Percentiles rank a stretch among this genome's conserved stretches.
These are phyloP conservation scores for Hibiscus syriacus DNA, from an alignment of 345 rosid genomes.

Conservation along the genomic window DNA sequence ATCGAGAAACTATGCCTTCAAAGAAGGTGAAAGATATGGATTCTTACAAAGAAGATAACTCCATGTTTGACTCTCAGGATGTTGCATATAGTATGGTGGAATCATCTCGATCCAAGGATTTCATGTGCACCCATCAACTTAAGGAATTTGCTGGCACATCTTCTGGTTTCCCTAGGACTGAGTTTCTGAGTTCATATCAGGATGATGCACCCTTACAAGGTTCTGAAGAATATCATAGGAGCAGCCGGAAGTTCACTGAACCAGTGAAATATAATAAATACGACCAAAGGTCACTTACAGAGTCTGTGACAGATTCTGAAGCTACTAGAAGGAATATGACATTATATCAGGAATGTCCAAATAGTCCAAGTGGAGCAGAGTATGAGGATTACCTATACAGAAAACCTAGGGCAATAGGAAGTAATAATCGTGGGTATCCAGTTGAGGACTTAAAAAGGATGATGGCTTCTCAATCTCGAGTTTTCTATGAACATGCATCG, in stretches of 20 bases:
- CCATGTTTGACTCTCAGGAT: slow-evolving; percentile 27
- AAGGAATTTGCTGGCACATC: slow-evolving; percentile 31
- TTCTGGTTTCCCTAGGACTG: slow-evolving; percentile 25
- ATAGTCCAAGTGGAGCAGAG: slow-evolving; percentile 26
- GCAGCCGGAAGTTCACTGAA: slow-evolving; percentile 26
- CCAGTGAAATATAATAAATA: slow-evolving; percentile 17
- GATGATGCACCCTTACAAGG: slow-evolving; percentile 27
- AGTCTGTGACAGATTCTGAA: slow-evolving; percentile 26
- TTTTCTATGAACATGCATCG: slow-evolving; percentile 25
- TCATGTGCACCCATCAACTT: slow-evolving; percentile 19
- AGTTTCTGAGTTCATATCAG: slow-evolving; percentile 20
- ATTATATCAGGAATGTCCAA: slow-evolving; percentile 17
- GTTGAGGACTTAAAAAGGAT: slow-evolving; percentile 22
- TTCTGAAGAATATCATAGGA: slow-evolving; percentile 29
- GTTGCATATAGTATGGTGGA: slow-evolving; percentile 19
- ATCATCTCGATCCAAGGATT: slow-evolving; percentile 26
- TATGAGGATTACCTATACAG: slow-evolving; percentile 26
- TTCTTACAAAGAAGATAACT: slow-evolving; percentile 30
- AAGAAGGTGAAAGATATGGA: slow-evolving; percentile 21
- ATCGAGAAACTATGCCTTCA: slow-evolving; percentile 25
- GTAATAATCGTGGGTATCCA: slow-evolving; percentile 26
- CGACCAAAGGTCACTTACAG: slow-evolving; percentile 22
- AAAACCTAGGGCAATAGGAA: slow-evolving; percentile 20
- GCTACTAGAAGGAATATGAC: slow-evolving; percentile 21
- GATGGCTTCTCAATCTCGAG: slow-evolving; percentile 23